Evolutionary conservation across 495 filamentous ascomycete species (phyloP), one percentile per base, ranked within the genome.

Genomic region (Darksidea phi): DNA sequence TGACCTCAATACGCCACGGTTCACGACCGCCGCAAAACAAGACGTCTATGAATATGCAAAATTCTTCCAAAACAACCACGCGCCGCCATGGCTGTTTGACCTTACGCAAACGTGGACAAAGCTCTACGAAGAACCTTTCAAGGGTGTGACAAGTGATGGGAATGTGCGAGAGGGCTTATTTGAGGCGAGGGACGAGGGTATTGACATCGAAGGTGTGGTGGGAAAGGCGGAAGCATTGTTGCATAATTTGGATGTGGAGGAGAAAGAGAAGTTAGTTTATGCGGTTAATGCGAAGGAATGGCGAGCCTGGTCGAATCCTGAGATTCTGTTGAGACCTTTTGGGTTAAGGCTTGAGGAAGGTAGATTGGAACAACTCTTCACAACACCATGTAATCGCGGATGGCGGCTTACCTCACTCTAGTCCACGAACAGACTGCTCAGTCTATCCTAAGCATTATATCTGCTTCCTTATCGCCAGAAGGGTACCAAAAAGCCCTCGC

Each of bases 291-390:
- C 84, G 12, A 82, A 82, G 32, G 84, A 88, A 69, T 89, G 85
- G 85, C 81, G 86, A 51, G 78, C 84, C 13, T 90, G 87, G 87
- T 88, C 85, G 2, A 90, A 90, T 71, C 87, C 87, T 0, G 87
- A 90, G 70, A 55, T 69, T 2, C 76, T 86, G 0, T 69, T 88
- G 36, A 73, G 74, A 59, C 64, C 80, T 75, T 86, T 84, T 62
- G 87, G 87, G 23, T 70, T 89, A 34, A 82, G 87, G 1, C 79
- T 90, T 0, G 87, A 90, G 70, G 82, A 85, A 37, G 54, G 61
- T 64, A 59, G 2, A 18, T 21, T 26, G 26, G 17, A 2, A 18
- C 8, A 13, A 21, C 13, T 46, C 18, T 41, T 12, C 28, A 3
- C 10, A 32, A 32, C 28, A n/a, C n/a, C n/a, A n/a, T n/a, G n/a